Evolutionary conservation across 2,329 filamentous ascomycete genomes (phyloP).

Genomic region (Harringtonia lauricola): DNA sequence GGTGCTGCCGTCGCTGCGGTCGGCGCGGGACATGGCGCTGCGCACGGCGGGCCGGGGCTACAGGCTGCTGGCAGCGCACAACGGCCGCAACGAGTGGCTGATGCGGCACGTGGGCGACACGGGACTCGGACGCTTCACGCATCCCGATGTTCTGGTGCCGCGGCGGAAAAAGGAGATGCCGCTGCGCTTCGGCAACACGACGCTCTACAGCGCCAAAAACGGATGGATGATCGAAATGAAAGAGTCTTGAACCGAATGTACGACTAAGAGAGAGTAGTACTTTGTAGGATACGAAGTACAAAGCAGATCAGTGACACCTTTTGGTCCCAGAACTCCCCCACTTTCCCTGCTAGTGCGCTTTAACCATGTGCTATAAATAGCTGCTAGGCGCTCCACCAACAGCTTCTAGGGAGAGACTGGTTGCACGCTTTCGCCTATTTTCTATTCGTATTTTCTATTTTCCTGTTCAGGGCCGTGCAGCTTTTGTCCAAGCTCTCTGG

Average conservation of each 20-base stretch:
- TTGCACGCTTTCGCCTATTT: no score
- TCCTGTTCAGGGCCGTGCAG: no score
- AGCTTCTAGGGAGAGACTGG: no score
- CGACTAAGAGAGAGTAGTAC: neutral
- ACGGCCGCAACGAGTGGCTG: neutral
- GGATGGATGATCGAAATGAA: no score
- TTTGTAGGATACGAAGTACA: neutral
- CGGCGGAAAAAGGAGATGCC: conserved; percentile 1
- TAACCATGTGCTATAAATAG: no score
- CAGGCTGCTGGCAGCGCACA: neutral
- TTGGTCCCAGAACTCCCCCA: neutral
- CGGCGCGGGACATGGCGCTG: conserved; percentile 32
- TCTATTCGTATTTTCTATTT: no score
- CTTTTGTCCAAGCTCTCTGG: no score
- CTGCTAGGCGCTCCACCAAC: no score
- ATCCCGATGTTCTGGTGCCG: conserved; percentile 1
- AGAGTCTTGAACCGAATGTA: neutral
- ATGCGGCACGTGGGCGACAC: conserved; percentile 13
- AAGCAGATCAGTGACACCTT: neutral
- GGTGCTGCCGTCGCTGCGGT: conserved; percentile 38
- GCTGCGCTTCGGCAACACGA: conserved; percentile 8
- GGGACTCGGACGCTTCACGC: conserved; percentile 8
- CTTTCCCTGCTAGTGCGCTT: neutral
- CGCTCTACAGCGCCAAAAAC: no score
- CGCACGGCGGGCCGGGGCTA: conserved; percentile 20